Percentiles rank a stretch among this genome's conserved stretches.
phyloP scores from a whole-genome alignment of 345 rosid species.

The Gossypium stocksii region DNA sequence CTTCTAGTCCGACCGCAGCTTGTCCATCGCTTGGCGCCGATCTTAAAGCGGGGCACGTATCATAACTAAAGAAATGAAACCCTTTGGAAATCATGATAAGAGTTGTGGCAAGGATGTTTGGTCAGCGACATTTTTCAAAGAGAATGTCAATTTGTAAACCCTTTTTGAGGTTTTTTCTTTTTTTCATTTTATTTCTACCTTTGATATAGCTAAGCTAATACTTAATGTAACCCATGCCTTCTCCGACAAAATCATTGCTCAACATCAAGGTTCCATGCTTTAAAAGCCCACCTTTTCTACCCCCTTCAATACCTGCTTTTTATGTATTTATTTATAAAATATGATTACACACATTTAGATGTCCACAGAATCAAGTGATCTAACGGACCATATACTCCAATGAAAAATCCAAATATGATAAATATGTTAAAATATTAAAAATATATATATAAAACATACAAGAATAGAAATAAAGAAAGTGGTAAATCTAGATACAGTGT shows the following conservation, averaged over 20 bases:
- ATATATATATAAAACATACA: no score
- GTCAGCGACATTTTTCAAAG: conserved; percentile 24
- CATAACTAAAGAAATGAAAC: neutral
- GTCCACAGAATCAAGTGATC: no score
- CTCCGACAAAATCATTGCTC: conserved; percentile 50
- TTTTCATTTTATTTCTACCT: neutral
- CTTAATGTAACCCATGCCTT: conserved; percentile 25
- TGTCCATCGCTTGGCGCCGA: neutral
- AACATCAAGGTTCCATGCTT: conserved; percentile 29
- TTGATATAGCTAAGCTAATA: conserved; percentile 8
- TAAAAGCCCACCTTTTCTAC: conserved; percentile 19
- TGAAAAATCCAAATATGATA: no score
- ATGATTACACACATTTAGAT: no score
- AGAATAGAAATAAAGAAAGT: neutral
- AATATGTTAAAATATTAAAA: no score
- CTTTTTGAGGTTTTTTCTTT: neutral
- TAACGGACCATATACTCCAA: no score
- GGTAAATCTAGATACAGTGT: conserved; percentile 2
- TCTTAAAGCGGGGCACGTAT: neutral
- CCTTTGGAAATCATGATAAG: conserved; percentile 13
- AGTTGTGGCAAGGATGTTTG: neutral
- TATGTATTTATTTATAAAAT: neutral
- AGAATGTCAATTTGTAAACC: conserved; percentile 20
- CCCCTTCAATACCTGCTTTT: conserved; percentile 19
- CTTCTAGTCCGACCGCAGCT: no score